phyloP scores from a whole-genome alignment of 2,329 filamentous ascomycete species.

The Pseudogymnoascus sp. region DNA sequence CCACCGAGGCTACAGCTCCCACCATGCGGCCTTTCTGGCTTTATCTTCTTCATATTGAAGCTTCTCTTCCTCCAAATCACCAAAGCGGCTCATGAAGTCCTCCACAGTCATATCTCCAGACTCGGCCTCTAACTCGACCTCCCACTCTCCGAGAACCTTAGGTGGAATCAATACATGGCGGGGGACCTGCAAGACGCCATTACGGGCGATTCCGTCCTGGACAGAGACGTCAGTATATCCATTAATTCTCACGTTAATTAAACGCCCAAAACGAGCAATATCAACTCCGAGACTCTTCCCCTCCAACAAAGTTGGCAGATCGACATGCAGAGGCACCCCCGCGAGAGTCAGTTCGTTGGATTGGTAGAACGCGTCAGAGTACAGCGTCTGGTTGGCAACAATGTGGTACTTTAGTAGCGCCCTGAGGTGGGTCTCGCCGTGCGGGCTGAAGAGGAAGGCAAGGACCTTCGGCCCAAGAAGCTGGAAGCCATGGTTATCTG shows the following conservation, averaged over 20 bases:
- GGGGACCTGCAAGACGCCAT: constrained; percentile 79
- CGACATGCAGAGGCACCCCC: constrained; percentile 47
- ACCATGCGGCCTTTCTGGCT: neutral
- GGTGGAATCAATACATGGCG: constrained; percentile 70
- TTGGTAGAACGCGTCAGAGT: constrained; percentile 74
- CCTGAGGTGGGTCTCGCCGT: constrained; percentile 67
- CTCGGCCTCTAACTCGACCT: constrained; percentile 22
- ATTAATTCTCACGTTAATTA: constrained; percentile 69
- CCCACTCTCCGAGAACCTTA: constrained; percentile 28
- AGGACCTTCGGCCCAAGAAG: constrained; percentile 67
- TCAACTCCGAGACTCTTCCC: constrained; percentile 64
- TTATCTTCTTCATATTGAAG: neutral
- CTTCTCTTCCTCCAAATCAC: constrained; percentile 5
- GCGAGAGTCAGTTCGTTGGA: constrained; percentile 34
- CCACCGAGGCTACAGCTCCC: neutral
- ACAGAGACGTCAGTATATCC: constrained; percentile 59
- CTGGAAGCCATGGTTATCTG: constrained; percentile 72
- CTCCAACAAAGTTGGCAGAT: constrained; percentile 65
- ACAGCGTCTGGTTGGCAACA: constrained; percentile 66
- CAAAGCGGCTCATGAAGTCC: constrained; percentile 50
- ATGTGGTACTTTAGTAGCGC: constrained; percentile 76
- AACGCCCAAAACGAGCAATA: constrained; percentile 59
- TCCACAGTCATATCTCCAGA: constrained; percentile 50
- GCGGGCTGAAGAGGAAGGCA: constrained; percentile 77
- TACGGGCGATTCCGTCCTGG: constrained; percentile 63